A percentile compares a stretch with the other conserved stretches of the same genome.
Evolutionary conservation across 306 rosid genomes (phyloP).

Genomic region (Luffa acutangula): DNA sequence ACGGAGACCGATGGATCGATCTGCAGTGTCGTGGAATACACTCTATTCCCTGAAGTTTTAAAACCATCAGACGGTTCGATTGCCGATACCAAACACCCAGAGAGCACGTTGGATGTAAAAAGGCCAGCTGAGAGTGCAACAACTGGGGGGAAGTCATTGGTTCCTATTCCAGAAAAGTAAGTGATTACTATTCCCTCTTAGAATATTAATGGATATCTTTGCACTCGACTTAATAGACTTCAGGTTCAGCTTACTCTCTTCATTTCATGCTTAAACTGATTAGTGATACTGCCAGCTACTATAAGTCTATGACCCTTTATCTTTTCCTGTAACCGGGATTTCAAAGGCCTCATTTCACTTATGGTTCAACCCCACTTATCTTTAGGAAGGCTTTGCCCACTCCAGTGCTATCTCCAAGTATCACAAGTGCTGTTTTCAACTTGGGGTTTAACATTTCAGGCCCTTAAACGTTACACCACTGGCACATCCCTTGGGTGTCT

Average conservation of each 20-base stretch:
- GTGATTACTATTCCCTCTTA: neutral
- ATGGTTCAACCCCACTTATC: neutral
- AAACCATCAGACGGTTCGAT: conserved; percentile 39
- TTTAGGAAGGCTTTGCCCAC: neutral
- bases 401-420: neutral
- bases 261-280: neutral
- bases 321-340: neutral
- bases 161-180: conserved; percentile 12
- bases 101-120: conserved; percentile 14
- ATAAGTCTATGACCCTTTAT: neutral
- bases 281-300: neutral
- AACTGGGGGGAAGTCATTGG: conserved; percentile 19
- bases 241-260: conserved; percentile 11
- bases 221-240: conserved; percentile 30
- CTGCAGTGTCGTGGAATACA: conserved; percentile 79
- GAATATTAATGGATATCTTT: conserved; percentile 4
- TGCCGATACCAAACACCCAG: conserved; percentile 24
- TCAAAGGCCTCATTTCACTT: neutral
- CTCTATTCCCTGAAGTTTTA: conserved; percentile 77
- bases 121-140: conserved; percentile 20
- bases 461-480: neutral
- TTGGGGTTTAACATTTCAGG: neutral
- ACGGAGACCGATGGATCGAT: conserved; percentile 96
- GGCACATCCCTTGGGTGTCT: neutral
- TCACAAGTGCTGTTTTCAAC: neutral